Evolutionary conservation across 2,329 filamentous ascomycete species (phyloP).

Genomic region (Fusarium hainanense): DNA sequence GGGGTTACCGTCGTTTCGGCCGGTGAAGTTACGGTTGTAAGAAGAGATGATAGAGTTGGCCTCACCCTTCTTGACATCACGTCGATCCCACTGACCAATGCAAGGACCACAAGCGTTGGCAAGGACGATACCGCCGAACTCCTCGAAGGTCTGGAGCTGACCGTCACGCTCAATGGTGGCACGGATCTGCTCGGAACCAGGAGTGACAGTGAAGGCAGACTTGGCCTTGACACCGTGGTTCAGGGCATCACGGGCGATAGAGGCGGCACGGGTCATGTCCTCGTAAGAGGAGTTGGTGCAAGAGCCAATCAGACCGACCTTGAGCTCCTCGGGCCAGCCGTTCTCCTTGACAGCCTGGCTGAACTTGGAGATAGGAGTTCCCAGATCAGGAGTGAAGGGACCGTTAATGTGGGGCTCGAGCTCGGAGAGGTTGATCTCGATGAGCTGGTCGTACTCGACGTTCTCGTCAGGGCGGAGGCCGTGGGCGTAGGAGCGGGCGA

Average conservation of each 20-base stretch:
- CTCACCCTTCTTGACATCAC: constrained; percentile 93
- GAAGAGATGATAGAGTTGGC: constrained; percentile 98
- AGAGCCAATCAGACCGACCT: constrained; percentile 93
- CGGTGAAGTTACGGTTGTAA: constrained; percentile 99
- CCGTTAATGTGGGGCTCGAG: constrained; percentile 98
- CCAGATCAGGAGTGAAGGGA: constrained; percentile 94
- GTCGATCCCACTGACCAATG: constrained; percentile 95
- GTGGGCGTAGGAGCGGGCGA: constrained; percentile 82
- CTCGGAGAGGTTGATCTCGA: constrained; percentile 88
- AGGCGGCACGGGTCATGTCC: constrained; percentile 96
- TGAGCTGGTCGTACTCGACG: constrained; percentile 88
- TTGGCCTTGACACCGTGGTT: constrained; percentile 91
- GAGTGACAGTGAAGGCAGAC: constrained; percentile 94
- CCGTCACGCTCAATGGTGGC: constrained; percentile 92
- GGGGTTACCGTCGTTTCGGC: constrained; percentile 95
- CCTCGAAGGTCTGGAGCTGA: constrained; percentile 85
- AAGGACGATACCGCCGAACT: constrained; percentile 87
- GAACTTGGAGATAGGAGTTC: constrained; percentile 91
- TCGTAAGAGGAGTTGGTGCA: constrained; percentile 99
- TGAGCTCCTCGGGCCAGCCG: constrained; percentile 90
- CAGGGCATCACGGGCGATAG: constrained; percentile 89
- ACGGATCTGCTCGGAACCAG: constrained; percentile 95
- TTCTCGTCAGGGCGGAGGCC: constrained; percentile 90
- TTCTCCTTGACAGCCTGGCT: constrained; percentile 85
- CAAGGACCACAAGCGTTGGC: constrained; percentile 96